Conservation (phyloP, 2,329 filamentous ascomycete species). For the Alternaria sp. region DNA sequence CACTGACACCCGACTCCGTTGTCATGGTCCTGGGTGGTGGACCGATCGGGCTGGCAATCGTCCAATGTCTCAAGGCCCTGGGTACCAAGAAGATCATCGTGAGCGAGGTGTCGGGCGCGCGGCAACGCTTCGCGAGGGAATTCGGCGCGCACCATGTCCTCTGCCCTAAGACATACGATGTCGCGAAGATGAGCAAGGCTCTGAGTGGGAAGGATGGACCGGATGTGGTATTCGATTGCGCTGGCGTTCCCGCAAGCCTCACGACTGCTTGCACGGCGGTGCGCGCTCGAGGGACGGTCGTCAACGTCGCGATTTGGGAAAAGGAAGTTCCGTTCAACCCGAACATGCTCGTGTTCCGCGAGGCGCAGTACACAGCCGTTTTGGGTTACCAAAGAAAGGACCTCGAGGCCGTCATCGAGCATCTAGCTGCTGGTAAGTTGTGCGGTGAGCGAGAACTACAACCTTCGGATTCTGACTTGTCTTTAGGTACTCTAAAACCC, state of each 20-base stretch:
- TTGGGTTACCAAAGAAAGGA: constrained; percentile 60
- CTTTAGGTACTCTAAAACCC: constrained; percentile 57
- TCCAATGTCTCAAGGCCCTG: constrained; percentile 63
- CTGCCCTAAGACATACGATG: constrained; percentile 59
- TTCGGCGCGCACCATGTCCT: constrained; percentile 64
- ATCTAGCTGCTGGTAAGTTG: constrained; percentile 48
- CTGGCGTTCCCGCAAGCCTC: constrained; percentile 61
- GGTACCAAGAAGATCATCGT: constrained; percentile 64
- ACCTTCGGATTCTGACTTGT: not conserved
- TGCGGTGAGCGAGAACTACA: not conserved
- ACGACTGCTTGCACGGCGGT: constrained; percentile 56
- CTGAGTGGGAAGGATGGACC: constrained; percentile 60
- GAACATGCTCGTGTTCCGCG: constrained; percentile 61
- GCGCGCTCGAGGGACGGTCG: constrained; percentile 61
- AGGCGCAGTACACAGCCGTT: constrained; percentile 59
- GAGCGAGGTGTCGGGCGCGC: constrained; percentile 59
- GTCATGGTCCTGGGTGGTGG: constrained; percentile 66
- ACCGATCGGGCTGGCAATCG: constrained; percentile 66
- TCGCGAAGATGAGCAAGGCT: constrained; percentile 54
- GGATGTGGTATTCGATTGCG: constrained; percentile 67
- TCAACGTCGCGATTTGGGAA: constrained; percentile 72
- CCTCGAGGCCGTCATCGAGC: constrained; percentile 63
- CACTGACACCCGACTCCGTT: constrained; percentile 54
- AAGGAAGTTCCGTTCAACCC: constrained; percentile 60
- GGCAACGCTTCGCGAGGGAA: constrained; percentile 59